phyloP scores from a whole-genome alignment of 139 green algal species.

The Chlorella sp. region DNA sequence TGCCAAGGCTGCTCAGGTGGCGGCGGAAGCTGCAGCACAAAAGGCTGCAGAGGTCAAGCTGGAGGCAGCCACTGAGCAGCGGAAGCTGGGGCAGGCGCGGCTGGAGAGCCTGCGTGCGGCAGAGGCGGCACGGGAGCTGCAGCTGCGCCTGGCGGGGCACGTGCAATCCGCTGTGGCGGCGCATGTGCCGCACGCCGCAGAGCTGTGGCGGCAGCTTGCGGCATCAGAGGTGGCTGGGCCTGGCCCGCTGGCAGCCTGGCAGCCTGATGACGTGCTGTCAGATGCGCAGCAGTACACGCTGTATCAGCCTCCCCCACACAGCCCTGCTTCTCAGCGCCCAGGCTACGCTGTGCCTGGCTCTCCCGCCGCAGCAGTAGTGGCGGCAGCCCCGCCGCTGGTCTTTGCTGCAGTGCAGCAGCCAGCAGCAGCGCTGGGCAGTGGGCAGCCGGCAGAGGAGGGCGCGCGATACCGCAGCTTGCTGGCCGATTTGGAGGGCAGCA shows the following conservation, averaged over 20 bases:
- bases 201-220: background rate
- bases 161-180: slow-evolving; percentile 19
- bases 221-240: background rate
- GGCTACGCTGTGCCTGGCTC: background rate
- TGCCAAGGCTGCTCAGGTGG: background rate
- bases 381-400: background rate
- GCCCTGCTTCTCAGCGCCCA: background rate
- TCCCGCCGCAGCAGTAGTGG: background rate
- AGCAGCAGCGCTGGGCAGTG: background rate
- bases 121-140: background rate
- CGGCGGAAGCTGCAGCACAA: background rate
- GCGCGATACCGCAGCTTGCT: slow-evolving; percentile 11
- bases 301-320: background rate
- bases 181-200: background rate
- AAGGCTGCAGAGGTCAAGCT: background rate
- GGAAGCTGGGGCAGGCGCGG: background rate
- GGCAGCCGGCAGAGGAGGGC: background rate
- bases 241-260: background rate
- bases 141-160: slow-evolving; percentile 5
- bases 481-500: slow-evolving; percentile 31
- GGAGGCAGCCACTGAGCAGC: background rate
- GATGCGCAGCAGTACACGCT: background rate
- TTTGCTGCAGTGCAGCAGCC: background rate
- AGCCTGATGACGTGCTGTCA: background rate
- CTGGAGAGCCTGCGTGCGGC: slow-evolving; percentile 10